Evolutionary conservation across 352 stramenopile species (phyloP), one percentile per base, ranked within the genome.

Genomic region (Pythium dissimile): DNA sequence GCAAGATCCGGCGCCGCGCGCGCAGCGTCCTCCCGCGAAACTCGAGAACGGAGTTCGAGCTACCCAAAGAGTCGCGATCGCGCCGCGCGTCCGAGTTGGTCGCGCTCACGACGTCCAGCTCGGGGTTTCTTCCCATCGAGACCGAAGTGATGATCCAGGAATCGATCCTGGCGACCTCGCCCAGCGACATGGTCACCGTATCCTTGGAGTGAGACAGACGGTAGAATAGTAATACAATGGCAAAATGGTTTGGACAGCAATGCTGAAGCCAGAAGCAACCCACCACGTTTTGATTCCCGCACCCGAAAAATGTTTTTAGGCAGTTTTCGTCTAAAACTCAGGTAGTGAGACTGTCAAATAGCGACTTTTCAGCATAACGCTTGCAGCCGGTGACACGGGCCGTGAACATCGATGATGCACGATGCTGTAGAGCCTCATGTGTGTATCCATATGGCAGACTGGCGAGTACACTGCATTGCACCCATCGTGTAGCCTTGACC

Each of bases 111-210:
- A 35, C 28, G 15, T 39, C 18, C 23, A 24, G 31, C 31, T 43
- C 18, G n/a, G 5, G 1, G 11, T 31, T 37, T 20, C 8, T 27
- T 12, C 34, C 18, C 5, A 35, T 30, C 2, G 41, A 32, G 9
- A 46, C 48, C 4, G 37, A 51, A 10, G 34, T 34, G 12, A 24
- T 50, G 9, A 30, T 63, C 0, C 41, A 65, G 13, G 57, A 54
- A 11, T 65, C 57, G 2, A 65, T 59, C 32, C 18, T 65, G 57
- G 57, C 49, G 2, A 48, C 57, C n/a, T 20, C 52, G 15, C 39
- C 57, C 13, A 27, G 18, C 3, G 57, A 65, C 6, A 54, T 65
- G 57, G 43, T 59, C n/a, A 50, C 48, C n/a, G 49, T 65, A 9
- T 65, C 57, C 8, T 49, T 65, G 23, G 57, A 65, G n/a, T 65